A percentile compares a stretch with the other conserved stretches of the same genome.
Evolutionary conservation across 352 stramenopile genomes (phyloP).

Genomic region (Phytopythium montanum): DNA sequence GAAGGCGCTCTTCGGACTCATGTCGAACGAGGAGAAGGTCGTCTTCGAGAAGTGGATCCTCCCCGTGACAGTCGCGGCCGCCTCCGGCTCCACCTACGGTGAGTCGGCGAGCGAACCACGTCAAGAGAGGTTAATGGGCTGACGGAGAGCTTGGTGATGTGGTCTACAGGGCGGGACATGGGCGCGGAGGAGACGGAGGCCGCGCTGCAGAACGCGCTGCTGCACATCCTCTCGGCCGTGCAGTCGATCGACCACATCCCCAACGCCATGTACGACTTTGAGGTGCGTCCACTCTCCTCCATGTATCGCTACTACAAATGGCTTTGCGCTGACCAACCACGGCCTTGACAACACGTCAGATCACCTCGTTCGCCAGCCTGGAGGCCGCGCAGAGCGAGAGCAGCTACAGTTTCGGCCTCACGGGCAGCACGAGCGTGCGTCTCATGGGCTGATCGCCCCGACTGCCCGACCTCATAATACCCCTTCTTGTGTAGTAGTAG

Average conservation of each 20-base stretch:
- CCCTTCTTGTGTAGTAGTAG: conserved; percentile 5
- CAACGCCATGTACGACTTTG: conserved; percentile 82
- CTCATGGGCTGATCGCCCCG: conserved; percentile 28
- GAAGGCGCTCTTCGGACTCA: conserved; percentile 78
- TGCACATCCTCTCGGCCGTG: conserved; percentile 72
- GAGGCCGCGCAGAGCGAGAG: conserved; percentile 44
- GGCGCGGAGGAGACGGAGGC: conserved; percentile 55
- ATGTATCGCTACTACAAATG: neutral
- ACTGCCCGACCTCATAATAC: neutral
- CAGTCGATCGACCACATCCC: conserved; percentile 81
- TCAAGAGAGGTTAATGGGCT: neutral
- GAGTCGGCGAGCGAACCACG: neutral
- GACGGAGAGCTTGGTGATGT: neutral
- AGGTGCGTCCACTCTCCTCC: conserved; percentile 21
- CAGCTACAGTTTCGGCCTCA: conserved; percentile 25
- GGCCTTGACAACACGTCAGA: conserved; percentile 10
- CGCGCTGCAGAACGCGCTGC: conserved; percentile 58
- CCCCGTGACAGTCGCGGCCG: conserved; percentile 53
- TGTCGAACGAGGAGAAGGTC: conserved; percentile 84
- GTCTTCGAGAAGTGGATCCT: conserved; percentile 86
- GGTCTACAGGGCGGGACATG: conserved; percentile 33
- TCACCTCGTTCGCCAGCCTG: conserved; percentile 43
- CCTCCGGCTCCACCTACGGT: conserved; percentile 40
- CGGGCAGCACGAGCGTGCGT: conserved; percentile 34
- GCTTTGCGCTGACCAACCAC: neutral